Base-by-base conservation (phyloP, 2,329 filamentous ascomycete species). In the Curvularia verruculosa region DNA sequence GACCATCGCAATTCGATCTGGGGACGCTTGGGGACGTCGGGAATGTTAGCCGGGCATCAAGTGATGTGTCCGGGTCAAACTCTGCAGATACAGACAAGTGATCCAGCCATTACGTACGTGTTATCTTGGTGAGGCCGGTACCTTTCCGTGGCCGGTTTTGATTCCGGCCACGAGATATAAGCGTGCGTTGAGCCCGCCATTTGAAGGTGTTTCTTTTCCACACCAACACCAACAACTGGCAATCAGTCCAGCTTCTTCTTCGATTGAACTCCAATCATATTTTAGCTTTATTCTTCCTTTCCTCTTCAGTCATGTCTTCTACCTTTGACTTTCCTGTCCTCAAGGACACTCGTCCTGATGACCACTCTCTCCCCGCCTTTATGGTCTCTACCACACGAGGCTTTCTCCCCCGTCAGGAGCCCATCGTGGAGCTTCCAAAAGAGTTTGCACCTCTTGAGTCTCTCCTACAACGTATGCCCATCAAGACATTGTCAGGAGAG, bases 311-410 rank as follows among this genome's bases (percentile, higher is more conserved):
- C 46, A 74, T 75, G 70, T 49, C 68, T 52, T 52, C 68, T 43
- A 54, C 61, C n/a, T 75, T 77, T 50, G 55, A 74, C 60, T 90
- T 90, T 73, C 77, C 82, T 52, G 84, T 91, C 76, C 81, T 91
- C 41, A 78, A 82, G 54, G 87, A 89, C 77, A 83, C 86, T 56
- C 81, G 77, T 72, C 85, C 87, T 1, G 76, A 86, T 58, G 86
- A 90, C 75, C 83, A 72, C 53, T 83, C 85, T 41, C 80, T 91
- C 26, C 87, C 87, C 5, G 86, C 89, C 66, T 93, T 93, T 80
- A 91, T 91, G 86, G 89, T 92, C 37, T 91, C 89, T 43, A 91
- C 86, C 21, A 84, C 85, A 3, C 82, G 89, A 56, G 90, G 90
- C 49, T 94, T 92, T 75, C 82, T 94, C 31, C 89, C 90, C 12